A percentile compares a stretch with the other conserved stretches of the same genome.
Conservation (phyloP, 2,329 filamentous ascomycete genomes). For the Coniochaeta prunicola region DNA sequence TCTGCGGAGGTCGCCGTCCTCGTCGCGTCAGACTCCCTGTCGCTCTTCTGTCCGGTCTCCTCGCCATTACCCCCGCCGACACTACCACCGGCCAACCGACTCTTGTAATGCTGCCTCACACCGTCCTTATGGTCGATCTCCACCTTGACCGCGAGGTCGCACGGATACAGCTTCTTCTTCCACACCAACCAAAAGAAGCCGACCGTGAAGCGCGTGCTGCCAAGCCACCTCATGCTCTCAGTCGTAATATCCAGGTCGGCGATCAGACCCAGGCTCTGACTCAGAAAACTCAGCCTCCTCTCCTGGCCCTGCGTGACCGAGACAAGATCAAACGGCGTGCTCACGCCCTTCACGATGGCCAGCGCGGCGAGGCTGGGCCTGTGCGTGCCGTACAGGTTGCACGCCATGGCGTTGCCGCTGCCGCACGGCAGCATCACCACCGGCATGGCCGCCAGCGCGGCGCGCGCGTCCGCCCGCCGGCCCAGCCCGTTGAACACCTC, state of each 20-base stretch:
- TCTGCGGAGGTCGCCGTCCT: conserved; percentile 9
- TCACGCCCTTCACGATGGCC: conserved; percentile 77
- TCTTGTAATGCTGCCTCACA: conserved; percentile 64
- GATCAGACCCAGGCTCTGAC: conserved; percentile 81
- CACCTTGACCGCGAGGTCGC: conserved; percentile 79
- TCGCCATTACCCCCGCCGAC: not conserved
- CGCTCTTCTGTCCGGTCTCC: conserved; percentile 1
- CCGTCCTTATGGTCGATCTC: conserved; percentile 68
- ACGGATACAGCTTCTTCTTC: conserved; percentile 74
- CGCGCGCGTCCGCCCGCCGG: conserved; percentile 64
- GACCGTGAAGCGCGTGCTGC: conserved; percentile 73
- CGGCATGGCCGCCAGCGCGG: conserved; percentile 69
- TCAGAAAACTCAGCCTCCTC: conserved; percentile 79
- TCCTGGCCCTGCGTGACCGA: conserved; percentile 77
- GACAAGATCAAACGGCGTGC: conserved; percentile 77
- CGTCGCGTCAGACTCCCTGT: conserved; percentile 3
- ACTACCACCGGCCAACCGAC: not conserved
- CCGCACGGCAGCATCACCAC: conserved; percentile 87
- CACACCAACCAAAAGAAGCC: conserved; percentile 75
- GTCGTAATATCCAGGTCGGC: conserved; percentile 87
- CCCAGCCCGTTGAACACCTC: conserved; percentile 93
- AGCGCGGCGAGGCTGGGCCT: conserved; percentile 70
- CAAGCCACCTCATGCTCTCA: conserved; percentile 87
- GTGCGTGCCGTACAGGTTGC: conserved; percentile 79
- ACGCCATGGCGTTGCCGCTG: conserved; percentile 88